phyloP scores from a whole-genome alignment of 2,329 filamentous ascomycete genomes.

The Teratosphaeriaceae sp. region DNA sequence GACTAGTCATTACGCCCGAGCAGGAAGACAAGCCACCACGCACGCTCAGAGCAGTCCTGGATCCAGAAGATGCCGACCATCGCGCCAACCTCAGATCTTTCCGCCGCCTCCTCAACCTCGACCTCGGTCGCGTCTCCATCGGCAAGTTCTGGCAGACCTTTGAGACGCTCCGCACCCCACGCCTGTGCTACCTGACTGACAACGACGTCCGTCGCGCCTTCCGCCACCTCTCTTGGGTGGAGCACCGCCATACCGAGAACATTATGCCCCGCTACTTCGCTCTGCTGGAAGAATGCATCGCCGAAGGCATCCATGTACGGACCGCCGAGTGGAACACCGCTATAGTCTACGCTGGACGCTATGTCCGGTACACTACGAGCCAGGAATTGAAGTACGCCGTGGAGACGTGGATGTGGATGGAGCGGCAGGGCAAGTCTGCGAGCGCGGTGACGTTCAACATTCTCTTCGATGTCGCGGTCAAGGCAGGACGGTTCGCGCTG shows the following conservation, averaged over 20 bases:
- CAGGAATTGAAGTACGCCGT: conserved; percentile 63
- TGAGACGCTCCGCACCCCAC: conserved; percentile 45
- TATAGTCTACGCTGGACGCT: conserved; percentile 70
- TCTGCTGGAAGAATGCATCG: conserved; percentile 75
- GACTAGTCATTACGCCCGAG: conserved; percentile 22
- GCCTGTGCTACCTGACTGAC: conserved; percentile 45
- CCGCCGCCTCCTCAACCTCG: conserved; percentile 6
- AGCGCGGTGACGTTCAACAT: conserved; percentile 88
- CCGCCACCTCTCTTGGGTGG: conserved; percentile 59
- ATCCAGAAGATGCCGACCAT: conserved; percentile 20
- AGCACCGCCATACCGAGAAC: conserved; percentile 42
- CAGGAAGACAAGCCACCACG: conserved; percentile 16
- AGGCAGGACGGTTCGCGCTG: conserved; percentile 73
- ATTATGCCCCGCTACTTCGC: conserved; percentile 78
- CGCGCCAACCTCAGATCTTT: conserved; percentile 14
- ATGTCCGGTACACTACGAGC: conserved; percentile 53
- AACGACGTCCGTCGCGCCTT: conserved; percentile 57
- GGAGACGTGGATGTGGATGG: conserved; percentile 84
- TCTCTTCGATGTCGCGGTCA: conserved; percentile 80
- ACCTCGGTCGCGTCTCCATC: conserved; percentile 14
- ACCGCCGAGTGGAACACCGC: conserved; percentile 75
- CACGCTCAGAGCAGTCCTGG: conserved; percentile 10
- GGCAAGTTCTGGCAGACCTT: conserved; percentile 47
- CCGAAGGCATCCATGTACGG: conserved; percentile 61
- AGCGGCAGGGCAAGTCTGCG: conserved; percentile 58